A percentile compares a stretch with the other conserved stretches of the same genome.
These are phyloP conservation scores for Suhomyces emberorum DNA, from an alignment of 805 yeast genomes.

Conservation along the genomic window DNA sequence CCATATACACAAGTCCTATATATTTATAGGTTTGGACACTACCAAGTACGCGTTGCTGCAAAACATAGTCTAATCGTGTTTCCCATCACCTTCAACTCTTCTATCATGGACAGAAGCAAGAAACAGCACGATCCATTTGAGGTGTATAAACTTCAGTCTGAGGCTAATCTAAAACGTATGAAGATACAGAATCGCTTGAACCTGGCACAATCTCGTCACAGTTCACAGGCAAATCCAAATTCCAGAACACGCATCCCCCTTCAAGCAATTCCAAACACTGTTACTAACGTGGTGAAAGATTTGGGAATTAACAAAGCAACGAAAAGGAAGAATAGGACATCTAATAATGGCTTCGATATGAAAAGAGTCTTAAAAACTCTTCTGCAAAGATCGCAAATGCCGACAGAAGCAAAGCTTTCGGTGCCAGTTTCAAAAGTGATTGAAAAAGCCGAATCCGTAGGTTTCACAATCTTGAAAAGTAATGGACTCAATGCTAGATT, in stretches of 20 bases:
- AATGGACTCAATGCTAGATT: conserved; percentile 3
- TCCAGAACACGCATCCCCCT: no score
- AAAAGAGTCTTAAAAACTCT: no score
- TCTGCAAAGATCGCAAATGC: no score
- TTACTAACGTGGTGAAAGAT: not conserved
- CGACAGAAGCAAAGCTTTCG: no score
- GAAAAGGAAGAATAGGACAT: no score
- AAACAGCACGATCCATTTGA: conserved; percentile 9
- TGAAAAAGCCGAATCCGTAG: not conserved
- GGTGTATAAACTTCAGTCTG: conserved; percentile 5
- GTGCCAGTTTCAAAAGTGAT: not conserved
- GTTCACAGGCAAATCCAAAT: not conserved
- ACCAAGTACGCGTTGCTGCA: no score
- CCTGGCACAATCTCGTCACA: not conserved
- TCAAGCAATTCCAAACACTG: not conserved
- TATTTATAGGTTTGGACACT: no score
- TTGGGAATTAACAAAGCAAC: no score
- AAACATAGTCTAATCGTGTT: no score
- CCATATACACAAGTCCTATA: no score
- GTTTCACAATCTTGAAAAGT: not conserved
- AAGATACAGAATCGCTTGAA: conserved; percentile 8
- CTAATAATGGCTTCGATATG: no score
- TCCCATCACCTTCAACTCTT: no score
- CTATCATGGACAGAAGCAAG: not conserved
- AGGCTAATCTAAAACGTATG: conserved; percentile 10